A percentile compares a stretch with the other conserved stretches of the same genome.
Conservation (phyloP, 73 alveolate genomes). For the Symbiodinium pilosum region DNA sequence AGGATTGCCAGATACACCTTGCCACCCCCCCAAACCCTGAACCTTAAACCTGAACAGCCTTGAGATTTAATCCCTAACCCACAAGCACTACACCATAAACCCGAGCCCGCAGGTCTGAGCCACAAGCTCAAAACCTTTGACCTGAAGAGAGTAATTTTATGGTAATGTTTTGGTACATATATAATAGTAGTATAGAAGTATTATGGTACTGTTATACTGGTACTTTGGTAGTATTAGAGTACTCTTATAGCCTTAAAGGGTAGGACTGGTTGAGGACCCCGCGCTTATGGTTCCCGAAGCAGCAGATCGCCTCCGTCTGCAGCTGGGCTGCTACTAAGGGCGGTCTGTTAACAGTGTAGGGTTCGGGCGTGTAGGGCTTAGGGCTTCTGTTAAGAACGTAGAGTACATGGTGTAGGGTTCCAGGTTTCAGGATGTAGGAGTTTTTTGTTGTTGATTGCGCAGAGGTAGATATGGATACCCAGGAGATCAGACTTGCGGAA, state of each 20-base stretch:
- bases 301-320: slow-evolving; percentile 65
- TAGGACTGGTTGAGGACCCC: slow-evolving; percentile 70
- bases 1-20: too few relatives aligned
- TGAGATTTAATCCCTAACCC: background rate
- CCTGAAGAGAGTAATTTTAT: background rate
- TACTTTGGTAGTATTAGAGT: too few relatives aligned
- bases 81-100: background rate
- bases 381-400: too few relatives aligned
- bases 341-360: background rate
- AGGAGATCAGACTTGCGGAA: too few relatives aligned
- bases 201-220: too few relatives aligned
- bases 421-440: background rate
- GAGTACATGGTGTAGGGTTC: background rate
- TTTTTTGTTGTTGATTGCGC: background rate
- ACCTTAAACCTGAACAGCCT: background rate
- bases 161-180: too few relatives aligned
- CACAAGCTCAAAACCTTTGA: background rate
- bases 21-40: too few relatives aligned
- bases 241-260: too few relatives aligned
- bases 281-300: slow-evolving; percentile 53
- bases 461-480: too few relatives aligned
- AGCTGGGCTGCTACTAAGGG: background rate
- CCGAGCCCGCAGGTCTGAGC: background rate
- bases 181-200: too few relatives aligned
- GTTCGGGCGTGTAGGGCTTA: background rate